These are phyloP conservation scores for Hanseniaspora valbyensis DNA, from an alignment of 805 yeast species.

Conservation along the genomic window DNA sequence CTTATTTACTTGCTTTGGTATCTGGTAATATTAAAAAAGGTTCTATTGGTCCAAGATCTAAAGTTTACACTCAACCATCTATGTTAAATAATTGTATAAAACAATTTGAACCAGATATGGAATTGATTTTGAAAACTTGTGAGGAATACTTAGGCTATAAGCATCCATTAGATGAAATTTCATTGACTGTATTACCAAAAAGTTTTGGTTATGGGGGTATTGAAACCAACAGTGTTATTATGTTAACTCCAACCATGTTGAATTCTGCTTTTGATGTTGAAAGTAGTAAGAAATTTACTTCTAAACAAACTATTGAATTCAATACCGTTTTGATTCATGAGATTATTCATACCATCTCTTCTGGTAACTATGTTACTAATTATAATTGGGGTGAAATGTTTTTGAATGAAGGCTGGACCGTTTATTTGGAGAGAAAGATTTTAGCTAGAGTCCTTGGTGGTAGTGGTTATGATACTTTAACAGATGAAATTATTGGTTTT, in stretches of 20 bases:
- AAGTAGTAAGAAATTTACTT: conserved; percentile 28
- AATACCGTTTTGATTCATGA: conserved; percentile 66
- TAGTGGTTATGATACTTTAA: conserved; percentile 27
- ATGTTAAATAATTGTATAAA: conserved; percentile 56
- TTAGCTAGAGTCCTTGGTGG: conserved; percentile 72
- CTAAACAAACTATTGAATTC: conserved; percentile 15
- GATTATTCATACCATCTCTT: conserved; percentile 76
- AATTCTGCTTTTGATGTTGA: conserved; percentile 74
- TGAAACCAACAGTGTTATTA: conserved; percentile 88
- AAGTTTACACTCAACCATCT: conserved; percentile 67
- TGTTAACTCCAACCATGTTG: conserved; percentile 79
- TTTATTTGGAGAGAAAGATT: conserved; percentile 77
- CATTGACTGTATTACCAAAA: conserved; percentile 67
- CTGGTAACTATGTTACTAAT: conserved; percentile 83
- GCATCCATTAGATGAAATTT: conserved; percentile 78
- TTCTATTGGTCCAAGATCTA: conserved; percentile 75
- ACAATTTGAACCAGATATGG: conserved; percentile 75
- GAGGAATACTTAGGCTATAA: conserved; percentile 57
- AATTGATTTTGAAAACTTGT: conserved; percentile 65
- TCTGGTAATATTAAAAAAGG: conserved; percentile 64
- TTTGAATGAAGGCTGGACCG: conserved; percentile 96
- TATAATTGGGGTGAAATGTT: conserved; percentile 90
- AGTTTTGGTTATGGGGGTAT: conserved; percentile 84
- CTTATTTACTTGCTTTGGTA: conserved; percentile 74
- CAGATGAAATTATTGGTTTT: conserved; percentile 45